Evolutionary conservation across 2,329 filamentous ascomycete genomes (phyloP), one percentile per base, ranked within the genome.

Genomic region (Xylaria multiplex): DNA sequence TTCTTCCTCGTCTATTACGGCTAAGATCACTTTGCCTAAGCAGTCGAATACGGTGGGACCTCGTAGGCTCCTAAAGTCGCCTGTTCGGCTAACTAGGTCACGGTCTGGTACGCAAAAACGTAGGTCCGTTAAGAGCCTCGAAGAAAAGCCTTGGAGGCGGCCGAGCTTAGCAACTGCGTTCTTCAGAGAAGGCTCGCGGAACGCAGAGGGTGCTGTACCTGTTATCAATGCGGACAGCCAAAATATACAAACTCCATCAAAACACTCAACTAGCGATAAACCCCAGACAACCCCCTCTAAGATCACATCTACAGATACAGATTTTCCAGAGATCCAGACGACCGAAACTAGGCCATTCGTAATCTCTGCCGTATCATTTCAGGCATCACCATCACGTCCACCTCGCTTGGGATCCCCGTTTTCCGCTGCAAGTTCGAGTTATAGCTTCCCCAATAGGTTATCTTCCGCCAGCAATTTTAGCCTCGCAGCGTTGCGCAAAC

Each of bases 351-450:
- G 27, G 5, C 66, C 71, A 19, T 73, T 73, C 32, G 64, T 68
- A 30, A 42, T 77, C 32, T 70, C 77, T 11, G 30, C 53, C 13
- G 27, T 54, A 19, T 62, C 67, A 40, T 58, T 68, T 59, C 64
- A 67, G 69, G 74, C 70, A 14, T 75, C 71, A 27, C 67, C 77
- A 22, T 73, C 75, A 2, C 78, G 78, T 1, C 83, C 82, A 46
- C 79, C 82, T 14, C 82, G 86, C 6, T 81, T 90, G 3, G 86
- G 88, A 35, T 90, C 88, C 5, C 88, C 88, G 0, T 90, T 90
- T 68, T 79, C 82, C 7, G 81, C 80, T 40, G 75, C 80, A 9
- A 80, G 76, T 62, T 80, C 83, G 13, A 88, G 84, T 75, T 83
- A 87, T 72, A 89, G 87, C 52, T 88, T 89, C 68, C 88, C 88